Evolutionary conservation across 805 yeast genomes (phyloP).

Genomic region (Candida arabinofermentans): DNA sequence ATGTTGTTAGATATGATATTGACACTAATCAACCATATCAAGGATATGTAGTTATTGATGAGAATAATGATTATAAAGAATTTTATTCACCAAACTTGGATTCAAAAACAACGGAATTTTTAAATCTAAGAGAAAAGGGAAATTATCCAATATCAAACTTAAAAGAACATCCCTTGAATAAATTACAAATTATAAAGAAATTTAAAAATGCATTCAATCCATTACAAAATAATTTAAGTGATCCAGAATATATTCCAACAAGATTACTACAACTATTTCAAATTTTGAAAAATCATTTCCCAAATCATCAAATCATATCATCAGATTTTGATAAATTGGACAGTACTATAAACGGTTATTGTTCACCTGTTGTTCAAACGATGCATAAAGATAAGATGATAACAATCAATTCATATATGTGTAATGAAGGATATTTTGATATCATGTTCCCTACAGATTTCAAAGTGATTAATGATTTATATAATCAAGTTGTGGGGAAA

Average conservation of each 20-base stretch:
- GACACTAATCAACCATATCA: slow-evolving; percentile 64
- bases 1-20: slow-evolving; percentile 71
- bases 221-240: slow-evolving; percentile 59
- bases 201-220: slow-evolving; percentile 55
- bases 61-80: slow-evolving; percentile 70
- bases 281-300: slow-evolving; percentile 60
- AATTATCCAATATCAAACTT: slow-evolving; percentile 29
- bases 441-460: slow-evolving; percentile 86
- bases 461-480: slow-evolving; percentile 53
- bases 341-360: slow-evolving; percentile 52
- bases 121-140: slow-evolving; percentile 52
- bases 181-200: slow-evolving; percentile 38
- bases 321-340: slow-evolving; percentile 63
- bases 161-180: slow-evolving; percentile 55
- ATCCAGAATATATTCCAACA: slow-evolving; percentile 82
- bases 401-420: slow-evolving; percentile 70
- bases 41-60: slow-evolving; percentile 72
- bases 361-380: slow-evolving; percentile 79
- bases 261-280: slow-evolving; percentile 61
- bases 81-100: slow-evolving; percentile 63
- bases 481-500: slow-evolving; percentile 60
- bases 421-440: slow-evolving; percentile 81
- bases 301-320: slow-evolving; percentile 68
- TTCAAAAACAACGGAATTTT: slow-evolving; percentile 48
- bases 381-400: slow-evolving; percentile 63